These are phyloP conservation scores for Miamiensis avidus DNA, from an alignment of 169 alveolate genomes.

Conservation along the genomic window DNA sequence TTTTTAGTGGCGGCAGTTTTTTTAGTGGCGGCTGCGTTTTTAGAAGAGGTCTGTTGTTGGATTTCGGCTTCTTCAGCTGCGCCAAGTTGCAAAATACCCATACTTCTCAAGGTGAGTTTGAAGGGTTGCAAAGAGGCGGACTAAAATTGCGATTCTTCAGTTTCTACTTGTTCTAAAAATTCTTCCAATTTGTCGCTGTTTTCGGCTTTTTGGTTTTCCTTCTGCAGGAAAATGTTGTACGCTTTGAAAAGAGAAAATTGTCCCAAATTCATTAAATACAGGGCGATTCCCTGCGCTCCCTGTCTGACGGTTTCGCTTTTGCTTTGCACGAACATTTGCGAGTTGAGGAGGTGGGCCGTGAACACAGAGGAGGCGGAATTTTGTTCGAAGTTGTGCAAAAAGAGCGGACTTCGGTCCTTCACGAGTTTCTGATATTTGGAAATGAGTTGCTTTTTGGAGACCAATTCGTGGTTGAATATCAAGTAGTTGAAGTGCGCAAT, in stretches of 20 bases:
- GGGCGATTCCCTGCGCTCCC: background rate
- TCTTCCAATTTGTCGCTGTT: background rate
- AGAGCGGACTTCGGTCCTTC: too few species aligned
- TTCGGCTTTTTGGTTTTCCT: background rate
- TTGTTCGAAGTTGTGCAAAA: too few species aligned
- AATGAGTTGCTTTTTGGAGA: too few species aligned
- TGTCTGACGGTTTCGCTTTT: background rate
- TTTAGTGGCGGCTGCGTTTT: background rate
- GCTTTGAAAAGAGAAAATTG: background rate
- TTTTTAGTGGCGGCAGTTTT: background rate
- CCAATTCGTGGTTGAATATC: too few species aligned
- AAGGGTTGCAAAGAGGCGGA: too few species aligned
- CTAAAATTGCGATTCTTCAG: too few species aligned
- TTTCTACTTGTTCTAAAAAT: background rate
- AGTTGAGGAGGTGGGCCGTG: background rate
- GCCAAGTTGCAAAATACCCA: background rate
- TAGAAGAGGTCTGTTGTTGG: background rate
- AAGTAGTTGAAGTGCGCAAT: too few species aligned
- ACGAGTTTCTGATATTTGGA: too few species aligned
- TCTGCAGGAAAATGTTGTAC: background rate
- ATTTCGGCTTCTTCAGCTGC: background rate
- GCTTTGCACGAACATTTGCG: background rate
- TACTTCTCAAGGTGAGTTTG: too few species aligned
- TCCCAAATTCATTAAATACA: background rate
- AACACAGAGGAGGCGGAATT: too few species aligned